Base-by-base conservation (phyloP, 2,329 filamentous ascomycete genomes). In the Macrophomina tecta region DNA sequence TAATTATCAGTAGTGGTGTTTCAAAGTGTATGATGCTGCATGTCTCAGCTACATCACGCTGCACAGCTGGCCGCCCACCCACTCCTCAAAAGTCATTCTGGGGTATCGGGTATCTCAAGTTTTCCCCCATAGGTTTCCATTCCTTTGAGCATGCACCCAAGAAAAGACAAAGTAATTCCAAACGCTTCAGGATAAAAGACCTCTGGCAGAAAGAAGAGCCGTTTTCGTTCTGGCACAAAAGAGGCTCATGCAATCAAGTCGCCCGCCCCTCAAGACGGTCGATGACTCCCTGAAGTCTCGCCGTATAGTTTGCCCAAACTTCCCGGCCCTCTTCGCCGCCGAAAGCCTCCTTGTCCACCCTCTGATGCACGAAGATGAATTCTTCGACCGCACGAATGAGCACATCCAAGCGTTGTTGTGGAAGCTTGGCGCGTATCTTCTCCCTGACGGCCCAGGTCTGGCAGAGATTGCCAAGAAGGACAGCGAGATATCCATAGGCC, bases 401-500 rank as follows among this genome's bases (percentile, higher is more conserved):
- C 16, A 81, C 73, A 5, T 77, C 71, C 14, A 90, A 74, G 4
- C 80, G 83, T 32, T 82, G 76, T 1, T 81, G 80, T 2, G 82
- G 82, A 4, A 68, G 49, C 14, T 34, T 69, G 9, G 53, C 34
- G 28, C 78, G 78, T 16, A 88, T 76, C 30, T 79, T 78, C 9
- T 71, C 65, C 49, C 82, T 80, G 5, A 85, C 81, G 2, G 75
- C 73, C 8, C 74, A 68, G 64, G 86, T 82, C 34, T 95, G 82
- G 71, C 89, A 93, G 30, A 97, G 81, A 70, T 93, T 95, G 18
- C 93, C 92, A 2, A 98, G 84, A 5, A 97, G 83, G 14, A 97
- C 89, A 0, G 93, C 89, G 30, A 97, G 83, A 76, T 97, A 97
- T 16, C 93, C 94, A 76, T 94, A 89, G 1, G 91, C 90, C 34